Percentiles rank a stretch among this genome's conserved stretches.
phyloP scores from a whole-genome alignment of 805 yeast genomes.

The Ogataea trehalophila region DNA sequence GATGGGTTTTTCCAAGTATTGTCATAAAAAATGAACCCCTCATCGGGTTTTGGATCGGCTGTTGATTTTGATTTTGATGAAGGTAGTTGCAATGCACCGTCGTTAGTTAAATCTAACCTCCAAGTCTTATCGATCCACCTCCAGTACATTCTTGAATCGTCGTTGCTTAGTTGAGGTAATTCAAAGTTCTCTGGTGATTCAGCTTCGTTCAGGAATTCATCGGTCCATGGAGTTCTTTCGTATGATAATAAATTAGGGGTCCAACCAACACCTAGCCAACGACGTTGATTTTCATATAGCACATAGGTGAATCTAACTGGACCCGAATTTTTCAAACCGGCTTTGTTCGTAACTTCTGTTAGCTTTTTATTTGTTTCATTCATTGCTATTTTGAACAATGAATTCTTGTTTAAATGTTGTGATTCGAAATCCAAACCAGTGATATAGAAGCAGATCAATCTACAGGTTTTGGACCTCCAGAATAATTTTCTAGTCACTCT shows the following conservation, averaged over 20 bases:
- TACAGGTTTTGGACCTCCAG: slow-evolving; percentile 74
- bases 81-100: slow-evolving; percentile 73
- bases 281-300: slow-evolving; percentile 88
- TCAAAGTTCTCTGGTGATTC: slow-evolving; percentile 72
- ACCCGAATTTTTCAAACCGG: slow-evolving; percentile 14
- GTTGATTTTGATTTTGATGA: slow-evolving; percentile 54
- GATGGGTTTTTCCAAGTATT: slow-evolving; percentile 93
- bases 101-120: slow-evolving; percentile 85
- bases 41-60: slow-evolving; percentile 72
- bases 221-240: slow-evolving; percentile 97
- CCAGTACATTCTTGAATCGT: slow-evolving; percentile 77
- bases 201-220: slow-evolving; percentile 85
- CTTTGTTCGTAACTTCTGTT: slow-evolving; percentile 18
- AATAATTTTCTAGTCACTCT: slow-evolving; percentile 76
- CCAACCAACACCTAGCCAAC: slow-evolving; percentile 99
- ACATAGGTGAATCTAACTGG: slow-evolving; percentile 86
- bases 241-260: slow-evolving; percentile 85
- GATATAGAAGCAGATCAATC: slow-evolving; percentile 70
- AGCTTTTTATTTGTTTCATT: slow-evolving; percentile 43
- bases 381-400: slow-evolving; percentile 50
- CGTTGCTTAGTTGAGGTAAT: slow-evolving; percentile 66
- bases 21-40: slow-evolving; percentile 85
- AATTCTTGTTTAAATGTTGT: slow-evolving; percentile 29
- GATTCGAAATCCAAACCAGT: slow-evolving; percentile 77
- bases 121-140: slow-evolving; percentile 93